Base-by-base conservation (phyloP, 2,329 filamentous ascomycete species). In the Pseudopyrenochaeta lycopersici region DNA sequence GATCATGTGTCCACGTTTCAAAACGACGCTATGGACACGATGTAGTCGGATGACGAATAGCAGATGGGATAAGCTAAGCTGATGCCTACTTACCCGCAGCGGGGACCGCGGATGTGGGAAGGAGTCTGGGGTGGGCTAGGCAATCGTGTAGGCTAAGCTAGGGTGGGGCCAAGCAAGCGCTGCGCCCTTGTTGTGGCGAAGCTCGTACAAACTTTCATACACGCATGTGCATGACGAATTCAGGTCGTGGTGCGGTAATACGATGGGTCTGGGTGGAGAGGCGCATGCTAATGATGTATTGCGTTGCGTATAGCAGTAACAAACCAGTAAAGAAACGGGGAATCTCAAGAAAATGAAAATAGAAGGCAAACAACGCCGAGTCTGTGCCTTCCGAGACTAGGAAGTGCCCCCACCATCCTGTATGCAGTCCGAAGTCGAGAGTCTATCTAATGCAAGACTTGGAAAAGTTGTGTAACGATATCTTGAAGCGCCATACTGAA, bases 171-270 rank as follows among this genome's bases (percentile, higher is more conserved):
- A 49, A 48, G 9, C 21, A 30, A 35, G 33, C 21, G 43, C 54
- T 58, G 54, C 54, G 57, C 57, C 54, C 27, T 38, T 10, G 40
- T 23, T 46, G 54, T 53, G 58, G 58, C 58, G 52, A 52, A 55
- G 54, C 46, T 54, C 54, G 45, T 45, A 27, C 23, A 52, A 49
- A 32, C 21, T 33, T 20, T 38, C 29, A 27, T 5, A 9, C 9
- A 32, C 43, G 30, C 33, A 35, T 54, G 32, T 20, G 45, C 23
- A 29, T 29, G 14, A 20, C 11, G 14, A 7, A 9, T 42, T 29
- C 14, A n/a, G 7, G 15, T 33, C 31, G 23, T n/a, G 14, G 27
- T 36, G 39, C 5, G 31, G 27, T 27, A 27, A 7, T 18, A 36
- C 14, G 42, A 32, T 40, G 51, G 14, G 31, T 11, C 15, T 20